Evolutionary conservation across 2,329 filamentous ascomycete species (phyloP).

Genomic region (Emmonsia crescens): DNA sequence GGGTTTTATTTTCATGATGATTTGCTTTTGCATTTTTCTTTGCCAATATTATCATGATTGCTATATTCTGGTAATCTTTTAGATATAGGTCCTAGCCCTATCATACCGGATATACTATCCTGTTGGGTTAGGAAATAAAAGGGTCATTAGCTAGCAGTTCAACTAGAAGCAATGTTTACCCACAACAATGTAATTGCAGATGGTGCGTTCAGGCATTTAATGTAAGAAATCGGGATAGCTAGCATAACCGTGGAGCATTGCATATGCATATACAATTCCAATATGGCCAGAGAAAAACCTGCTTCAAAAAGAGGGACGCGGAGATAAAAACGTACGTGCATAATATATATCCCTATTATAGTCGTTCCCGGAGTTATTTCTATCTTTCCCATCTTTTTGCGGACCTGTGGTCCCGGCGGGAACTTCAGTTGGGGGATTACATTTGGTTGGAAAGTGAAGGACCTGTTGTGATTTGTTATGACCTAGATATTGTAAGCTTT

Average conservation of each 20-base stretch:
- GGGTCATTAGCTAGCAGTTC: neutral
- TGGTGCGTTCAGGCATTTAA: neutral
- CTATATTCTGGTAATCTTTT: neutral
- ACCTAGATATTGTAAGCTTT: conserved; percentile 8
- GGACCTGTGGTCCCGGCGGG: conserved; percentile 7
- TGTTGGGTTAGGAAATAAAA: neutral
- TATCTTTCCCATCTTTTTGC: conserved; percentile 7
- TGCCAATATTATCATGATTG: neutral
- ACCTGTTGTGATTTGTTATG: conserved; percentile 12
- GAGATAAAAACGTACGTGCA: conserved; percentile 14
- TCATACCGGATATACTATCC: conserved; percentile 8
- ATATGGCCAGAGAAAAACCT: neutral
- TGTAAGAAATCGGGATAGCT: too few relatives aligned
- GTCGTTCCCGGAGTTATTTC: conserved; percentile 11
- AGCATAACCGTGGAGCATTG: neutral
- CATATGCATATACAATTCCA: neutral
- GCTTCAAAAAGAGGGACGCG: neutral
- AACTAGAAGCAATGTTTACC: neutral
- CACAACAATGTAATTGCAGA: neutral
- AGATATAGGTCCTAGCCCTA: conserved; percentile 9
- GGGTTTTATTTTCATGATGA: neutral
- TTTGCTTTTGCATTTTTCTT: neutral
- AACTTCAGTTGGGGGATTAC: conserved; percentile 12
- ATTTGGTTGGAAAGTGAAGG: conserved; percentile 14
- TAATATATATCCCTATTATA: conserved; percentile 16